phyloP scores from a whole-genome alignment of 768 basidiomycete genomes.

The Termitomyces bulborhizus region DNA sequence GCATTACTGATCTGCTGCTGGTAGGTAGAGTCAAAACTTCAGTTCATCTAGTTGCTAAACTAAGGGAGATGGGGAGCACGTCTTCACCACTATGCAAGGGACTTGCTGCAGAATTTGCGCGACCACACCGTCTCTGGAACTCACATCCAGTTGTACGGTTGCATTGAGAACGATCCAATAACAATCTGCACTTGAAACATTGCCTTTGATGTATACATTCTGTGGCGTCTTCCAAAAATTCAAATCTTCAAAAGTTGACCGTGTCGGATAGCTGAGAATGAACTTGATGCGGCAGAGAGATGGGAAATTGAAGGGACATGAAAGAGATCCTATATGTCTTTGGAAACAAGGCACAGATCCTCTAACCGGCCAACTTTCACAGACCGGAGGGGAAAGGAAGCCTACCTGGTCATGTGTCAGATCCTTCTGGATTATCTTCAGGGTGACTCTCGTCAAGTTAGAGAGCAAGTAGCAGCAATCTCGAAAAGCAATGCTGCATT shows the following conservation, averaged over 20 bases:
- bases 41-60: too few species aligned
- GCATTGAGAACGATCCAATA: background rate
- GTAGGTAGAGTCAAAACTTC: too few species aligned
- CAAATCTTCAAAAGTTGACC: background rate
- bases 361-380: background rate
- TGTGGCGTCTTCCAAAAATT: background rate
- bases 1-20: too few species aligned
- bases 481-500: background rate
- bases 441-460: background rate
- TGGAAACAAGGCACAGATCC: background rate
- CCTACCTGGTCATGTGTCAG: background rate
- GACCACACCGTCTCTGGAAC: too few species aligned
- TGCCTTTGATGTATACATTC: background rate
- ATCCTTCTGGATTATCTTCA: background rate
- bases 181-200: background rate
- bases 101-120: background rate
- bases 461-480: background rate
- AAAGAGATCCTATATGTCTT: background rate
- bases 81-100: too few species aligned
- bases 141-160: background rate
- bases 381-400: background rate
- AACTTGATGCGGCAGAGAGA: background rate
- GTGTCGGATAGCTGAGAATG: background rate
- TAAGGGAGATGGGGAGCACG: too few species aligned
- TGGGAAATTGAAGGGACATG: background rate